Evolutionary conservation across 2,329 filamentous ascomycete species (phyloP), one percentile per base, ranked within the genome.

Genomic region (Magnaporthiopsis rhizophila): DNA sequence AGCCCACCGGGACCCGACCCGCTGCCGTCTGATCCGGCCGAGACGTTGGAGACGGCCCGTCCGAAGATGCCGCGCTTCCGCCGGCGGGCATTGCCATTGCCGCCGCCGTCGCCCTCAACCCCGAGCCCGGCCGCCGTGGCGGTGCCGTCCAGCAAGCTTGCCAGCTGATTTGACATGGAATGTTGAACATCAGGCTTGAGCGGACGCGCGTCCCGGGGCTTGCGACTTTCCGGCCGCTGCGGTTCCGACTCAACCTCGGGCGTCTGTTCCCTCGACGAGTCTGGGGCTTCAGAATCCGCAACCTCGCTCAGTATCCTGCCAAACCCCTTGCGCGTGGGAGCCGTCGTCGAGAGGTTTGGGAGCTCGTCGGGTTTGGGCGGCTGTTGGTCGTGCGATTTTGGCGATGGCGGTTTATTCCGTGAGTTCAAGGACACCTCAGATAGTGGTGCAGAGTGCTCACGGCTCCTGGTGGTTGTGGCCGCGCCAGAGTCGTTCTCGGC

Each of bases 31-130:
- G 82, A 84, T 6, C 77, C 76, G 1, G 79, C 80, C 2, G 84
- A 87, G 3, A 78, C 79, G 69, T 86, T 86, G 74, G 83, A 86
- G 34, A 83, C 73, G 3, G 83, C 85, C 13, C 85, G 81, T 6
- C 85, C 85, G 3, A 87, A 75, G 64, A 87, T 81, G 64, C 80
- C 77, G 13, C 83, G 80, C 62, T 79, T 76, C 1, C 78, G 75
- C 21, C 75, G 72, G 68, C 64, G 74, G n/a, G 68, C 65, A 62
- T 66, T 67, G 36, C 63, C 64, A 63, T 68, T 68, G 65, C 65
- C 69, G 65, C 68, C 36, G 59, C 38, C 61, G 28, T 62, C 61
- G 36, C 32, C 36, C 38, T 61, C 13, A 64, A 64, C 26, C 57
- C 62, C 24, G 62, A 64, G 45, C 58, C 66, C 38, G 34, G 59